These are phyloP conservation scores for Blumeria hordei DNA, from an alignment of 2,329 filamentous ascomycete genomes.

Conservation along the genomic window DNA sequence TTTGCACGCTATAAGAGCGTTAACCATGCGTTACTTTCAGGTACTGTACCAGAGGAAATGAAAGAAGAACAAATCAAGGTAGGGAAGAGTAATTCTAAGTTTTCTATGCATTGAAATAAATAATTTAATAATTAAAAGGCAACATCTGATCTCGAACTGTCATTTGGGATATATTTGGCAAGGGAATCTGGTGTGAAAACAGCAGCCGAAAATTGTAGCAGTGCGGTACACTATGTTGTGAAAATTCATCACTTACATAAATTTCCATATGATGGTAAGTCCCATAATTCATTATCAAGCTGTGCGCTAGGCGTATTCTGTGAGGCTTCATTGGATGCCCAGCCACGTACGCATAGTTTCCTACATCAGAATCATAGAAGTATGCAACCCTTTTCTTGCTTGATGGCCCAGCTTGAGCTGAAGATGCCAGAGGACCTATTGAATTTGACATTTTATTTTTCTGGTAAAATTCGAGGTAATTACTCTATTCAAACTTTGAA, in stretches of 20 bases:
- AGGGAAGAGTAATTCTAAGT: no score
- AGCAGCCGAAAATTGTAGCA: no score
- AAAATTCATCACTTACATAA: conserved; percentile 37
- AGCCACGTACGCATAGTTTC: conserved; percentile 92
- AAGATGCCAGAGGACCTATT: conserved; percentile 28
- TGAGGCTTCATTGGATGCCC: conserved; percentile 99
- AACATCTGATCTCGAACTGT: no score
- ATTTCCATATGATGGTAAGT: conserved; percentile 94
- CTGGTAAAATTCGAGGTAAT: no score
- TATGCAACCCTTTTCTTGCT: conserved; percentile 74
- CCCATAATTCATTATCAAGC: conserved; percentile 86
- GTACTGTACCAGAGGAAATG: background rate
- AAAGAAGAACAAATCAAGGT: background rate
- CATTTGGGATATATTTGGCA: no score
- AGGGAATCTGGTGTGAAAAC: no score
- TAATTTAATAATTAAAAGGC: no score
- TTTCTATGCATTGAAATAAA: no score
- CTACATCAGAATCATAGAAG: conserved; percentile 96
- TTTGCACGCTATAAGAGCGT: conserved; percentile 41
- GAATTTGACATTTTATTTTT: conserved; percentile 12
- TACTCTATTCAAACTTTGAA: no score
- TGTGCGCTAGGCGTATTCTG: conserved; percentile 81
- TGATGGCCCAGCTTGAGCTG: conserved; percentile 23
- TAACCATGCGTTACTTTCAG: background rate
- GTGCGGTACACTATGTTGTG: no score